Conservation (phyloP, 768 basidiomycete genomes). For the Lactifluus hygrophoroides region DNA sequence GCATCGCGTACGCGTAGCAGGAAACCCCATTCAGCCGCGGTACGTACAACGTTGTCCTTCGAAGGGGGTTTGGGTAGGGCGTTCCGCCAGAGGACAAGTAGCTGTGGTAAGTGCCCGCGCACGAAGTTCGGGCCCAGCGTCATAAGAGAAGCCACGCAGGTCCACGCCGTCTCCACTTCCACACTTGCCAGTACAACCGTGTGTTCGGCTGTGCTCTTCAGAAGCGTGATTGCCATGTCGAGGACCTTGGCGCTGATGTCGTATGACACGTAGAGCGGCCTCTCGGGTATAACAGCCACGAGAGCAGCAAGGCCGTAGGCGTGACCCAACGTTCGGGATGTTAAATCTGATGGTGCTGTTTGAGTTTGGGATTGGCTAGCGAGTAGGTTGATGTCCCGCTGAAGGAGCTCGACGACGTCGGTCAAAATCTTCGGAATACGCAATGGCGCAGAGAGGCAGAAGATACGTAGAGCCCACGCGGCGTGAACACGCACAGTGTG, state of each 20-base stretch:
- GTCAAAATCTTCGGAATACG: constrained; percentile 75
- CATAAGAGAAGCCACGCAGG: constrained; percentile 82
- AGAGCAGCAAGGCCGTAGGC: constrained; percentile 86
- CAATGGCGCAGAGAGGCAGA: constrained; percentile 84
- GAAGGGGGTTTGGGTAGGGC: constrained; percentile 90
- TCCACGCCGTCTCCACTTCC: constrained; percentile 94
- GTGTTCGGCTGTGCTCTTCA: constrained; percentile 89
- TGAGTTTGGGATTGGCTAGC: constrained; percentile 41
- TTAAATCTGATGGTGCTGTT: constrained; percentile 60
- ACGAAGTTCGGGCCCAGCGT: constrained; percentile 90
- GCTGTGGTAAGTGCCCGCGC: constrained; percentile 83
- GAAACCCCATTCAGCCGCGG: constrained; percentile 81
- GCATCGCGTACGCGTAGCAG: constrained; percentile 85
- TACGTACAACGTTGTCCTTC: constrained; percentile 71
- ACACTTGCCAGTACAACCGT: constrained; percentile 72
- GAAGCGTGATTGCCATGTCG: constrained; percentile 80
- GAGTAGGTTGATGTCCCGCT: constrained; percentile 70
- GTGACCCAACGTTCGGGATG: constrained; percentile 70
- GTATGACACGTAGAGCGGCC: constrained; percentile 90
- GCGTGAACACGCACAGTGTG: constrained; percentile 82
- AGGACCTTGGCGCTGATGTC: constrained; percentile 87
- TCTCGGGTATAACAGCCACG: constrained; percentile 74
- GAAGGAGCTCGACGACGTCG: constrained; percentile 69
- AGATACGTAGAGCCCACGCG: constrained; percentile 81
- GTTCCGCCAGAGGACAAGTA: constrained; percentile 95